These are phyloP conservation scores for Helianthus tuberosus DNA, from an alignment of 129 eudicot genomes.

Conservation along the genomic window DNA sequence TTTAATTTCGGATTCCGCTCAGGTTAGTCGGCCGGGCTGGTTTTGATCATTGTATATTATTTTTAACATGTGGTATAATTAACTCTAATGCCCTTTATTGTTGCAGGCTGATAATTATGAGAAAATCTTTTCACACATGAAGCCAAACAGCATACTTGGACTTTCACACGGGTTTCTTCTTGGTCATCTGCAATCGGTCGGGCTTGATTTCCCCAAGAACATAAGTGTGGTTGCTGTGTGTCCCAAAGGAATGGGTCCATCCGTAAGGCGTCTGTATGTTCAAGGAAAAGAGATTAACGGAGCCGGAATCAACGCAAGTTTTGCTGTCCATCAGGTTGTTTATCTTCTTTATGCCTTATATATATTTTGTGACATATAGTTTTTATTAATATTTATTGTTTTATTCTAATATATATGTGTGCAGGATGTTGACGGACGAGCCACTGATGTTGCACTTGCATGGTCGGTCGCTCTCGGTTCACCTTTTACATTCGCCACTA, in stretches of 20 bases:
- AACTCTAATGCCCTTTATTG: background rate
- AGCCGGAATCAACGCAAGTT: constrained; percentile 96
- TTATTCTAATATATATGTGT: constrained; percentile 5
- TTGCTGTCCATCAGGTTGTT: constrained; percentile 94
- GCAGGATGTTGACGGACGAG: constrained; percentile 97
- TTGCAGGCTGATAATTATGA: constrained; percentile 91
- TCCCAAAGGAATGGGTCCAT: constrained; percentile 99
- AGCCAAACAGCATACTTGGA: constrained; percentile 95
- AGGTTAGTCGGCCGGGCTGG: constrained; percentile 43
- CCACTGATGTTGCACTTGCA: constrained; percentile 96
- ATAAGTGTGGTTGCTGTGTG: constrained; percentile 95
- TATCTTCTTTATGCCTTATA: background rate
- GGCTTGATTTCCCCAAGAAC: constrained; percentile 92
- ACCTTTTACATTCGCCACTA: constrained; percentile 97
- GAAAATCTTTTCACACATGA: constrained; percentile 90
- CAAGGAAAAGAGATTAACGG: constrained; percentile 95
- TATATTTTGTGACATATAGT: background rate
- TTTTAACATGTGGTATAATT: background rate
- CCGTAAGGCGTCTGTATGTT: constrained; percentile 86
- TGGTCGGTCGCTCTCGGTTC: constrained; percentile 99
- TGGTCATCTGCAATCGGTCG: constrained; percentile 92
- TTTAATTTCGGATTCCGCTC: constrained; percentile 95
- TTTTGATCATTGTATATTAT: background rate
- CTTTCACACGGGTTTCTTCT: constrained; percentile 97
- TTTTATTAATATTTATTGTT: background rate